phyloP scores from a whole-genome alignment of 495 filamentous ascomycete genomes.

The Trichoderma erinaceum region DNA sequence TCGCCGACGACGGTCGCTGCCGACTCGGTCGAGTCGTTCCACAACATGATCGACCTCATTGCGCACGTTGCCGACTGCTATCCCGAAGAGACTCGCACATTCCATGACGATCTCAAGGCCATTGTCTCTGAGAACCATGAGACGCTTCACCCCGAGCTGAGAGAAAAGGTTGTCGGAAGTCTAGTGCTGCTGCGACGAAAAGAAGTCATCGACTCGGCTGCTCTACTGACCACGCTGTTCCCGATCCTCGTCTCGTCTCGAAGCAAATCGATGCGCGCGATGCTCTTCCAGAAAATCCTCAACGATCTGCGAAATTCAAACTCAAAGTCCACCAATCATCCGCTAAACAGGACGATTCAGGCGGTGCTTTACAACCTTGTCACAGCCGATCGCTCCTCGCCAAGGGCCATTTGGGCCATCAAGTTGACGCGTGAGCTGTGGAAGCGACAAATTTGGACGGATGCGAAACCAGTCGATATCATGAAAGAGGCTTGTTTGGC shows the following conservation, averaged over 20 bases:
- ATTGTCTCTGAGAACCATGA: conserved; percentile 77
- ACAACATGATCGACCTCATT: conserved; percentile 81
- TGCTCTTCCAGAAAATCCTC: conserved; percentile 86
- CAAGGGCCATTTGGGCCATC: conserved; percentile 89
- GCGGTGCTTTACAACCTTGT: conserved; percentile 88
- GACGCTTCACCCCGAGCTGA: conserved; percentile 68
- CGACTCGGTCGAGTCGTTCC: conserved; percentile 69
- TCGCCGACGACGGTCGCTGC: conserved; percentile 70
- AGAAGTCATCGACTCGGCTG: conserved; percentile 78
- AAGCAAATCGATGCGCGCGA: conserved; percentile 75
- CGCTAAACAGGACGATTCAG: conserved; percentile 86
- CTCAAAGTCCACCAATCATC: conserved; percentile 78
- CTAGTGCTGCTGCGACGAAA: conserved; percentile 84
- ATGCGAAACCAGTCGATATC: conserved; percentile 79
- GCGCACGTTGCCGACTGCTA: conserved; percentile 93
- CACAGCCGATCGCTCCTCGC: conserved; percentile 71
- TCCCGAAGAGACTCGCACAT: conserved; percentile 66
- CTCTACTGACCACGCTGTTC: conserved; percentile 80
- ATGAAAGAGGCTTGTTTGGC: conserved; percentile 86
- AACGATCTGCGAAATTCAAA: conserved; percentile 85
- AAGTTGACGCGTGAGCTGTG: conserved; percentile 49
- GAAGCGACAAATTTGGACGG: conserved; percentile 36
- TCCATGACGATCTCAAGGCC: conserved; percentile 73
- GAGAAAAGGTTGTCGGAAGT: conserved; percentile 92
- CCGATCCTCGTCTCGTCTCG: conserved; percentile 81